These are phyloP conservation scores for Aspergillus puulaauensis DNA, from an alignment of 2,329 filamentous ascomycete genomes.

Conservation along the genomic window DNA sequence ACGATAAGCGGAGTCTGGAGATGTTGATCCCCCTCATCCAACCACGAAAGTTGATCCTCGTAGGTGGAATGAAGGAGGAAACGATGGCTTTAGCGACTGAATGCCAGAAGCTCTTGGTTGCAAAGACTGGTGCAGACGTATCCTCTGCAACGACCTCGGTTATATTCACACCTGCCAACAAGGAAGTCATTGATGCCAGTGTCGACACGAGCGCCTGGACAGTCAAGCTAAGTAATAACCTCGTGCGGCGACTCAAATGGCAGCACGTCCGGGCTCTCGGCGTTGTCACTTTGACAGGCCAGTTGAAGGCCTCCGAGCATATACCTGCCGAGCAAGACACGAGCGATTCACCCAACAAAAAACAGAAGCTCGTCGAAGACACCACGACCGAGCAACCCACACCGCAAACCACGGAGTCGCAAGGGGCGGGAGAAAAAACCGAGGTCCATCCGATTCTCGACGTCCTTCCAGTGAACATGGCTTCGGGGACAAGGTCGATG, in stretches of 20 bases:
- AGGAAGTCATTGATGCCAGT: slow-evolving; percentile 77
- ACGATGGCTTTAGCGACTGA: slow-evolving; percentile 76
- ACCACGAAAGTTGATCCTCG: slow-evolving; percentile 90
- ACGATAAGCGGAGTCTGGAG: slow-evolving; percentile 89
- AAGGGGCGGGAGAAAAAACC: slow-evolving; percentile 28
- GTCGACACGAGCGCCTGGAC: slow-evolving; percentile 98
- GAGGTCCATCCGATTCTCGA: slow-evolving; percentile 55
- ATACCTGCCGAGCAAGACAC: slow-evolving; percentile 28
- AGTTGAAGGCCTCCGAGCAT: slow-evolving; percentile 54
- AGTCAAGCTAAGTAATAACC: slow-evolving; percentile 79
- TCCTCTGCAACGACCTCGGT: slow-evolving; percentile 57
- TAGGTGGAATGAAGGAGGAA: slow-evolving; percentile 76
- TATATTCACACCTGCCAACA: slow-evolving; percentile 79
- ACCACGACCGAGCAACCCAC: slow-evolving; percentile 18
- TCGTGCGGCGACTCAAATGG: slow-evolving; percentile 89
- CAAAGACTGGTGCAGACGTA: slow-evolving; percentile 37
- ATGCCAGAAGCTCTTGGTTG: slow-evolving; percentile 66
- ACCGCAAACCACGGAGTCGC: slow-evolving; percentile 17
- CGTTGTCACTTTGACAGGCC: slow-evolving; percentile 88
- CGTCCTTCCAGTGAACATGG: slow-evolving; percentile 59
- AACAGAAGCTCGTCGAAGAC: slow-evolving; percentile 42
- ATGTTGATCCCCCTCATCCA: slow-evolving; percentile 94
- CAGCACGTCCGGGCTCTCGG: slow-evolving; percentile 87
- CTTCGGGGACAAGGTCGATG: slow-evolving; percentile 71
- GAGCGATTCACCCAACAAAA: slow-evolving; percentile 49